A percentile compares a stretch with the other conserved stretches of the same genome.
Evolutionary conservation across 768 basidiomycete genomes (phyloP).

Genomic region (Macrolepiota albuminosa): DNA sequence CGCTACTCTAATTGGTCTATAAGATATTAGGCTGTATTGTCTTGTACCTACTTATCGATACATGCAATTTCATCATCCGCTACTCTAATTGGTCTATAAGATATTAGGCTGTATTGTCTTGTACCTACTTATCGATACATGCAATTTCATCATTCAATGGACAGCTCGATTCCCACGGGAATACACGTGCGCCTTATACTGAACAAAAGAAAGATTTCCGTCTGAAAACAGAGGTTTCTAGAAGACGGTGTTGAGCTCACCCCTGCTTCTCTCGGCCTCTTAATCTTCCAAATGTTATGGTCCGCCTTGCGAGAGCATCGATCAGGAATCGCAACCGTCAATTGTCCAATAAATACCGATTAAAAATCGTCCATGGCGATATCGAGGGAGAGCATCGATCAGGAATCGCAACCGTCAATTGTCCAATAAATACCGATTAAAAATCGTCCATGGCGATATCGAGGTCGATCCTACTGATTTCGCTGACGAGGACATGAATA

Average conservation of each 20-base stretch:
- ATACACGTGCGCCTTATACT: background rate
- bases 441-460: conserved; percentile 74
- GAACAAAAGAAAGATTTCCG: background rate
- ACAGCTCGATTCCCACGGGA: background rate
- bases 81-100: too few species aligned
- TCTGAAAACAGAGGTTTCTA: conserved; percentile 8
- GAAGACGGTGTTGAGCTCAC: conserved; percentile 4
- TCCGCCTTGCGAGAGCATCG: conserved; percentile 72
- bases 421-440: conserved; percentile 87
- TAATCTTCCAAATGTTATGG: conserved; percentile 73
- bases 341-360: conserved; percentile 87
- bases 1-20: too few species aligned
- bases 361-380: conserved; percentile 76
- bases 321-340: conserved; percentile 67
- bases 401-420: conserved; percentile 68
- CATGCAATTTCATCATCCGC: too few species aligned
- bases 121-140: too few species aligned
- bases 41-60: too few species aligned
- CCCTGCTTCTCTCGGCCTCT: conserved; percentile 14
- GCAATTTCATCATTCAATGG: background rate
- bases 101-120: too few species aligned
- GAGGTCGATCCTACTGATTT: conserved; percentile 74
- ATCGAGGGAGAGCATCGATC: conserved; percentile 76
- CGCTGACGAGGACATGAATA: conserved; percentile 83
- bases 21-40: too few species aligned